phyloP scores from a whole-genome alignment of 306 rosid species.

The Inga laurina region DNA sequence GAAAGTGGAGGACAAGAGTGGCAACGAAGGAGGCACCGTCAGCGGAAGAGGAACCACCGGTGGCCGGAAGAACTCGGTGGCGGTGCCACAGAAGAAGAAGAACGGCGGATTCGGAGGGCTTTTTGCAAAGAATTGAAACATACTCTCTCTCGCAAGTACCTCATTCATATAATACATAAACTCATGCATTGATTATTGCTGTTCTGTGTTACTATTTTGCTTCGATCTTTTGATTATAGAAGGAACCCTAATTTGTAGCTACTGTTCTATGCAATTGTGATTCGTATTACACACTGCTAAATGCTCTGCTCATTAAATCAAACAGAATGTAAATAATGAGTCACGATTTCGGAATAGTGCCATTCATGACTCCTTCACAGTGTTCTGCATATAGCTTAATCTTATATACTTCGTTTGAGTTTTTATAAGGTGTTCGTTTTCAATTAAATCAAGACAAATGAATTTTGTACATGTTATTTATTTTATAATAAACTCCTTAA shows the following conservation, averaged over 20 bases:
- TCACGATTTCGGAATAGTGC: background rate
- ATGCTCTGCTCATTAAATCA: background rate
- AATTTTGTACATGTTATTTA: no score
- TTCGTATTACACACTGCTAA: background rate
- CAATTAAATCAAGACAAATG: no score
- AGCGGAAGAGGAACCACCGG: background rate
- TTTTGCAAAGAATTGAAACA: constrained; percentile 62
- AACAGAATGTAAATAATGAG: background rate
- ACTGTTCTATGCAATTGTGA: background rate
- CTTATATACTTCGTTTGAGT: no score
- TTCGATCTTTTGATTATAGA: constrained; percentile 31
- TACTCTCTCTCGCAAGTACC: background rate
- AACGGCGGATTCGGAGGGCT: constrained; percentile 83
- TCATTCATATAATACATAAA: constrained; percentile 5
- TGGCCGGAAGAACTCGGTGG: constrained; percentile 53
- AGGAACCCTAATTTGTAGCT: constrained; percentile 30
- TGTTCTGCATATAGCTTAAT: background rate
- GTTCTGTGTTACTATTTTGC: constrained; percentile 22
- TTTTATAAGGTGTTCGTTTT: no score
- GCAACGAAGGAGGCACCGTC: background rate
- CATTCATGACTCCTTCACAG: background rate
- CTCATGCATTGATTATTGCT: constrained; percentile 14
- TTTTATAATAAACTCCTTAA: no score
- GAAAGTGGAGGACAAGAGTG: background rate
- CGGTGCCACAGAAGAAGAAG: constrained; percentile 73